phyloP scores from a whole-genome alignment of 768 basidiomycete genomes.

The Mycena kentingensis region DNA sequence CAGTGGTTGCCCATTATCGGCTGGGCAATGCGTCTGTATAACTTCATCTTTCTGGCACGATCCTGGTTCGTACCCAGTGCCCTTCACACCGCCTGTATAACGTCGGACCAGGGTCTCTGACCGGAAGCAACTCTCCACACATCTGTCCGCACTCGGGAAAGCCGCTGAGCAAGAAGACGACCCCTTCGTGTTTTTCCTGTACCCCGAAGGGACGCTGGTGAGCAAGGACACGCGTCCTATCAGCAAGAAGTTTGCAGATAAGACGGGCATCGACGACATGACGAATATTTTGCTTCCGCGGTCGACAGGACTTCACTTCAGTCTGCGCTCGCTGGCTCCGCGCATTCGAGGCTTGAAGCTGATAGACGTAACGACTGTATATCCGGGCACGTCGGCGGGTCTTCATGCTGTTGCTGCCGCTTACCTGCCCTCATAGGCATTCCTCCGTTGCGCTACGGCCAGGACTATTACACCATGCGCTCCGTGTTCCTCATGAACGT shows the following conservation, averaged over 20 bases:
- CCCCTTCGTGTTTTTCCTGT: constrained; percentile 82
- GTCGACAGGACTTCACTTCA: constrained; percentile 88
- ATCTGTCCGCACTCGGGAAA: constrained; percentile 68
- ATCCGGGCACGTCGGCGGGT: constrained; percentile 65
- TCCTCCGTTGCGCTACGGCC: constrained; percentile 79
- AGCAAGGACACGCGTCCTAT: constrained; percentile 83
- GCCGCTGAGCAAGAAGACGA: constrained; percentile 67
- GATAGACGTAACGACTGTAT: constrained; percentile 89
- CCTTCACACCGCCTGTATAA: not conserved
- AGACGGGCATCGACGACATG: constrained; percentile 81
- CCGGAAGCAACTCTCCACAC: constrained; percentile 60
- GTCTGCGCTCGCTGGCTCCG: constrained; percentile 77
- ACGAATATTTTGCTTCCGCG: constrained; percentile 83
- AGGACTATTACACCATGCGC: constrained; percentile 85
- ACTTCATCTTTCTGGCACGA: constrained; percentile 90
- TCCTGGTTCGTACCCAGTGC: constrained; percentile 58
- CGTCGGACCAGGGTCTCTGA: constrained; percentile 61
- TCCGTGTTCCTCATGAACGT: constrained; percentile 83
- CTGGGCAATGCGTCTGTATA: constrained; percentile 95
- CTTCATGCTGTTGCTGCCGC: constrained; percentile 5
- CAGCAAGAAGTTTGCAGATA: constrained; percentile 86
- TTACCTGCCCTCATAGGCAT: constrained; percentile 51
- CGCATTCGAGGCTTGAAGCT: constrained; percentile 76
- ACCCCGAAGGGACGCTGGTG: constrained; percentile 95
- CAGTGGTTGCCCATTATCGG: constrained; percentile 78